A percentile compares a stretch with the other conserved stretches of the same genome.
Conservation (phyloP, 148 eudicot genomes). For the Vaccinium macrocarpon region DNA sequence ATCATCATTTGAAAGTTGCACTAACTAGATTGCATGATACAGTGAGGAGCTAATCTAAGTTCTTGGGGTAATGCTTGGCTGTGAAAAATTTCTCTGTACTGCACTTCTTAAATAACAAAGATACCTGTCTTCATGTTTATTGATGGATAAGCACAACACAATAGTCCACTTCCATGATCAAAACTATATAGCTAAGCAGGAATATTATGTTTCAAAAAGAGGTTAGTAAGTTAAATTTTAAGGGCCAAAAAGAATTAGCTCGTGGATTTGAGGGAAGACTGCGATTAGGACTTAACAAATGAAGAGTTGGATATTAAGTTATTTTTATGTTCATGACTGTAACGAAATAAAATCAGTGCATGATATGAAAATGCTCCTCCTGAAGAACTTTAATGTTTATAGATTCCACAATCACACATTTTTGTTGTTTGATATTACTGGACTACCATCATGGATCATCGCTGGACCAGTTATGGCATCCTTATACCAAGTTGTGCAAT, state of each 20-base stretch:
- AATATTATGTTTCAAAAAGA: neutral
- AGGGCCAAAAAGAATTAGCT: neutral
- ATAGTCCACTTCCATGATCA: constrained; percentile 6
- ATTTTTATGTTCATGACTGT: neutral
- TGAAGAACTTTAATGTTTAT: neutral
- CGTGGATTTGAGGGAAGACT: neutral
- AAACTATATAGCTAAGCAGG: neutral
- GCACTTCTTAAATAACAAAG: neutral
- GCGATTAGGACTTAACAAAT: neutral
- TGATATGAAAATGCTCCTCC: neutral
- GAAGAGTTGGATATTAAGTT: neutral
- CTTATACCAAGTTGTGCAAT: neutral
- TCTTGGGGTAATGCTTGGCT: neutral
- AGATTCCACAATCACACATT: neutral
- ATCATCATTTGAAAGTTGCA: neutral
- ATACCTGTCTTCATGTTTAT: neutral
- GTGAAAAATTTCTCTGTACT: neutral
- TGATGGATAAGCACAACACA: neutral
- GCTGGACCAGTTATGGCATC: neutral
- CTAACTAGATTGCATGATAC: neutral
- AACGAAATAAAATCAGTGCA: neutral
- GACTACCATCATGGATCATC: neutral
- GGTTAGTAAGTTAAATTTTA: neutral
- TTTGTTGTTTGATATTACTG: neutral
- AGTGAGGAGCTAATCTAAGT: neutral